A percentile compares a stretch with the other conserved stretches of the same genome.
These are phyloP conservation scores for Didymellaceae sp. DNA, from an alignment of 2,329 filamentous ascomycete species.

Conservation along the genomic window DNA sequence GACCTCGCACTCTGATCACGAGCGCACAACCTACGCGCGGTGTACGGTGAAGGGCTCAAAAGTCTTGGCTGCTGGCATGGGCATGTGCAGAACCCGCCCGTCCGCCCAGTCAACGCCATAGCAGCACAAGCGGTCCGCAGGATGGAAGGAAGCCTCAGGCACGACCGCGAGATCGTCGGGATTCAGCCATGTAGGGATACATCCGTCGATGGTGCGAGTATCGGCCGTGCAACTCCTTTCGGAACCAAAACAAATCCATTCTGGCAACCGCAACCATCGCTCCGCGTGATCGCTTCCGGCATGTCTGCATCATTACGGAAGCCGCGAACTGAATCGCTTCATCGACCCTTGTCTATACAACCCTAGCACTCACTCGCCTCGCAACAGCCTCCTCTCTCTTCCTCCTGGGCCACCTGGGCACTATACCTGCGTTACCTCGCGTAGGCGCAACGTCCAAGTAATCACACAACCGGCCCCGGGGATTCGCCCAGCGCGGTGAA, in stretches of 20 bases:
- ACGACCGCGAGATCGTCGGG: neutral
- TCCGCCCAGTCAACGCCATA: no score
- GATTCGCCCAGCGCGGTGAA: neutral
- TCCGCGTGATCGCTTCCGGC: neutral
- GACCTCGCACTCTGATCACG: neutral
- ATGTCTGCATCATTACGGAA: neutral
- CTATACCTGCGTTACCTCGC: constrained; percentile 4
- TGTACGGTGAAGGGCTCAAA: no score
- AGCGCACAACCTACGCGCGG: no score
- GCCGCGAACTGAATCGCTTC: neutral
- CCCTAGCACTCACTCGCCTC: neutral
- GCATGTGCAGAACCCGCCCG: neutral
- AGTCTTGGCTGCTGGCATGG: no score
- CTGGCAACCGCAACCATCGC: neutral
- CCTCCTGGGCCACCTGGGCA: neutral
- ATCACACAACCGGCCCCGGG: neutral
- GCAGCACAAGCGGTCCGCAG: no score
- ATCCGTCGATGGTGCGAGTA: neutral
- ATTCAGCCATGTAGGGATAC: neutral
- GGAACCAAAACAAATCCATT: neutral
- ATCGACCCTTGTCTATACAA: neutral
- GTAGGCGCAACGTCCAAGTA: neutral
- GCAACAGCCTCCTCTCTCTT: neutral
- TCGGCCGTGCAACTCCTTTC: neutral
- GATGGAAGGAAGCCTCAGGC: neutral